Base-by-base conservation (phyloP, 805 yeast genomes). In the Saccharomyces jurei region DNA sequence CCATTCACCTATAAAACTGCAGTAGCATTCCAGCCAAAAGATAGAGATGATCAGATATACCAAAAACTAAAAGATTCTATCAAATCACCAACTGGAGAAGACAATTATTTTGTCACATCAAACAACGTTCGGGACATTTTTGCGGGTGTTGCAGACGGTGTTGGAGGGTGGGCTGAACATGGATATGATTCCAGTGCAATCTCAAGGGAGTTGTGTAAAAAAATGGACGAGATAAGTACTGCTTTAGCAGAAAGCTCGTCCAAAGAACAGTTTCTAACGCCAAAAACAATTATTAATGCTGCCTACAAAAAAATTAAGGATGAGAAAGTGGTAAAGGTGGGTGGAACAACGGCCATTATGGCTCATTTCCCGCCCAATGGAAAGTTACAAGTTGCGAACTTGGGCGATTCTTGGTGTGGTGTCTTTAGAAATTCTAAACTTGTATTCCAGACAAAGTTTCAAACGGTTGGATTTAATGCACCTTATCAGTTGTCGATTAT, bases 391-490 rank as follows among this genome's bases (percentile, higher is more conserved):
- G 84, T 89, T 0, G 85, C 92, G 8, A 92, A 94, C 64, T 71
- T 92, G 52, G 99, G 99, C 10, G 99, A 92, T 69, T 90, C 97
- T 4, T 94, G 97, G 86, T 88, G 89, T 68, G 91, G 96, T 17
- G 81, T 91, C 2, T 87, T 90, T 66, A 77, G 99, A 59, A 74
- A 81, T 55, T 76, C 76, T 54, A 74, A 79, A 62, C 74, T 90
- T 49, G 76, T 86, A 1, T 70, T 79, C 44, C 84, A 86, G 62
- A 87, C 96, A 0, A 76, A 75, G 57, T 84, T 86, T 58, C 97
- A 90, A 74, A 83, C 89, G 1, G 92, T 89, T 63, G 87, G 82
- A 49, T 90, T 90, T 74, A 90, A 91, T 68, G 92, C 97, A 1
- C 98, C 98, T 0, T 89, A 79, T 63, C 99, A 92, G 70, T 74